Conservation (phyloP, 1,139 yeast genomes). For the Candida gigantensis region DNA sequence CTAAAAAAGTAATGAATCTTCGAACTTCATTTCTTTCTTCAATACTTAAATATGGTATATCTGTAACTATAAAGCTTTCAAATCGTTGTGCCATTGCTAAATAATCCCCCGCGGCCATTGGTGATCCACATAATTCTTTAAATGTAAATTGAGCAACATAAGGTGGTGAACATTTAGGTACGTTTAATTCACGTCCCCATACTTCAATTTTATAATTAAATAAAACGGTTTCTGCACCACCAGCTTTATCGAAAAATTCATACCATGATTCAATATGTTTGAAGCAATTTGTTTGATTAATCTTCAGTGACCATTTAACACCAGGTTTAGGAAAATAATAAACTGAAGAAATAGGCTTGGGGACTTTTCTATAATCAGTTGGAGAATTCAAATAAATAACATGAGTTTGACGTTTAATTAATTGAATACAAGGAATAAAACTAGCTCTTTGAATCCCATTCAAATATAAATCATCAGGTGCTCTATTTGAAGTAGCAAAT, state of each 20-base stretch:
- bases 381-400: conserved; percentile 86
- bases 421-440: conserved; percentile 86
- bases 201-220: conserved; percentile 51
- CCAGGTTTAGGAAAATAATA: conserved; percentile 77
- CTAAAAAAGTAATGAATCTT: conserved; percentile 88
- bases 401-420: conserved; percentile 69
- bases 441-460: conserved; percentile 92
- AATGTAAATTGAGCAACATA: conserved; percentile 89
- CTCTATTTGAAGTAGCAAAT: conserved; percentile 93
- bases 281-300: conserved; percentile 49
- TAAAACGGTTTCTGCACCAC: conserved; percentile 30
- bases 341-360: conserved; percentile 78
- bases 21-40: conserved; percentile 81
- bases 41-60: conserved; percentile 81
- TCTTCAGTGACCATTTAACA: conserved; percentile 53
- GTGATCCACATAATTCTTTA: conserved; percentile 79
- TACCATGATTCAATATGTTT: conserved; percentile 81
- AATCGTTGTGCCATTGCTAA: conserved; percentile 77
- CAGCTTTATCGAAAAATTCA: conserved; percentile 59
- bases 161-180: conserved; percentile 77
- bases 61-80: conserved; percentile 80
- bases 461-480: conserved; percentile 88
- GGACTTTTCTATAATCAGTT: conserved; percentile 88
- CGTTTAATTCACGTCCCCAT: conserved; percentile 84
- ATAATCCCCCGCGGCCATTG: conserved; percentile 95